Base-by-base conservation (phyloP, 371 early-diverging fungal species). In the Rhizoclosmatium hyalinum region DNA sequence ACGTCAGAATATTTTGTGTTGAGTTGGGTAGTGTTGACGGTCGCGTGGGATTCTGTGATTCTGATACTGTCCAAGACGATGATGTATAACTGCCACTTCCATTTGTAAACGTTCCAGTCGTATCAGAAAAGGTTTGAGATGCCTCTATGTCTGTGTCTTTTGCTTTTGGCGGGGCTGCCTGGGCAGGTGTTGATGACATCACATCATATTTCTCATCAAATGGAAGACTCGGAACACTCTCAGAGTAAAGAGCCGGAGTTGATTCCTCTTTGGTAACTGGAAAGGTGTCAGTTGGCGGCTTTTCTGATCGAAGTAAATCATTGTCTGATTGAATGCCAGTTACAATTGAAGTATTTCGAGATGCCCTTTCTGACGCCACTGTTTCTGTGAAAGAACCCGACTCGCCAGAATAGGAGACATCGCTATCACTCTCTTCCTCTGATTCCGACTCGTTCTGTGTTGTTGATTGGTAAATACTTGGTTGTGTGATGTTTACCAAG, bases 11-110 rank as follows among this genome's bases (percentile, higher is more conserved):
- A 14, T 32, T 43, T 19, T 12, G 39, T 8, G 63, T 32, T 21
- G 63, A 58, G 17, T 17, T 32, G 10, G 58, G 17, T n/a, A 21
- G 17, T n/a, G 58, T 58, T 21, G 21, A 8, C 32, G 58, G 58
- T 19, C 21, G 10, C 6, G 58, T 58, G 10, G n/a, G 6, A 58
- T 8, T 6, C 6, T 19, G 17, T 58, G 58, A n/a, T 58, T 58
- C 21, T 6, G 58, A n/a, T 19, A 58, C 19, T n/a, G 58, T 58
- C 58, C 58, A 58, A 19, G 58, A 58, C 32, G 58, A 58, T 6
- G n/a, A 10, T 19, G 58, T 58, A 53, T 53, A 53, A 53, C 53
- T 53, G 10, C 58, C 32, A 32, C 19, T 32, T 58, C 1, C 21
- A 8, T 32, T 32, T 6, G 58, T 58, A 32, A 58, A 8, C 19